Base-by-base conservation (phyloP, 2,329 filamentous ascomycete genomes). In the Reticulascus tulasneorum region DNA sequence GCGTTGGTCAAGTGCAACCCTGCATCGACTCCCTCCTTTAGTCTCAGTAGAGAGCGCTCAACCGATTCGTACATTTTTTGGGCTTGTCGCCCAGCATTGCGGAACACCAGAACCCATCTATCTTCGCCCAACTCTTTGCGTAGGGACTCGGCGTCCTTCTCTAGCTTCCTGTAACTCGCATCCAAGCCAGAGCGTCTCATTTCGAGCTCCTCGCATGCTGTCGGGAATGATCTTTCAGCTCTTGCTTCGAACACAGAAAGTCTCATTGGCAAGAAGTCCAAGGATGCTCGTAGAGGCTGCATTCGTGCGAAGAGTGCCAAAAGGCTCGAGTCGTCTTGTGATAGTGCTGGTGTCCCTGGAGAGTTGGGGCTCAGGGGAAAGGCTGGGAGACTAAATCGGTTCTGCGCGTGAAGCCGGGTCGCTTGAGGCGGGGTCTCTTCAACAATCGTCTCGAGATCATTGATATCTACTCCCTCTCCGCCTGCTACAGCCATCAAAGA, bases 61-160 rank as follows among this genome's bases (percentile, higher is more conserved):
- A 97, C 87, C 4, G 90, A 96, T 49, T 95, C 88, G 55, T 88
- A 91, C 89, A 98, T 95, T 66, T 95, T 95, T 49, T 93, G 80
- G 5, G 93, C 91, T 61, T 96, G 89, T 38, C 84, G 77, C 11
- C 89, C 90, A 12, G 93, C 93, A 47, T 93, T 91, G 38, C 91
- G 80, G 66, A 98, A 98, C 23, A 97, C 90, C 35, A 94, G 75
- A 27, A 98, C 82, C 93, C 93, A 98, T 38, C 89, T 82, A 55
- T 98, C 93, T 58, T 98, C 93, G 19, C 89, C 89, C 5, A 98
- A 70, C 58, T 98, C 93, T 56, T 89, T 85, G 45, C 90, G 77
- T 29, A 98, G 63, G 2, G 86, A 85, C 53, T 97, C 90, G 9
- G 91, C 90, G 56, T 98, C 93, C 43, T 81, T 80, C 58, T 96